phyloP scores from a whole-genome alignment of 257 asterid species.

The Solanum dulcamara region DNA sequence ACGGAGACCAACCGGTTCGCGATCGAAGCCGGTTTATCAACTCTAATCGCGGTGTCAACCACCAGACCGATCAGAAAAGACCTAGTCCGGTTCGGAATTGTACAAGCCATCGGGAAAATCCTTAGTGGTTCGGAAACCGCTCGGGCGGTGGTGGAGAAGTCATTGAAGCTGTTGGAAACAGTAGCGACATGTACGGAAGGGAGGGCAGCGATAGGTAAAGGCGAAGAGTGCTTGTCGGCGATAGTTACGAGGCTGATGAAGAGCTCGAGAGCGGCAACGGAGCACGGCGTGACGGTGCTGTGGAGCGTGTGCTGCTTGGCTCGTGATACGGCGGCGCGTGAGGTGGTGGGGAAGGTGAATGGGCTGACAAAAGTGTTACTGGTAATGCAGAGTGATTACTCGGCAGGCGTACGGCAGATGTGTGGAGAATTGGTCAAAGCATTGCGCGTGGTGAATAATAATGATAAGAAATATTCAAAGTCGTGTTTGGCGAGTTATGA shows the following conservation, averaged over 20 bases:
- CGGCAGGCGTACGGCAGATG: conserved; percentile 42
- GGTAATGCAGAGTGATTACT: conserved; percentile 83
- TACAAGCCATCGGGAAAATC: conserved; percentile 27
- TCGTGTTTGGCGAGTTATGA: conserved; percentile 82
- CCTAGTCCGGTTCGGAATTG: conserved; percentile 55
- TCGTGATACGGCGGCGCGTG: conserved; percentile 45
- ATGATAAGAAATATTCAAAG: conserved; percentile 20
- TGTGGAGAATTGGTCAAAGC: conserved; percentile 84
- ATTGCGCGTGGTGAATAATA: conserved; percentile 27
- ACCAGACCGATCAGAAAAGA: conserved; percentile 54
- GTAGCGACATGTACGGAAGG: conserved; percentile 78
- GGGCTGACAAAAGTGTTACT: conserved; percentile 73
- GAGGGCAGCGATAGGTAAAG: conserved; percentile 48
- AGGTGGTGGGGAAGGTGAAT: conserved; percentile 32
- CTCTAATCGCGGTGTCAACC: conserved; percentile 39
- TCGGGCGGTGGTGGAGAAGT: conserved; percentile 30
- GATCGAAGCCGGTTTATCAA: conserved; percentile 44
- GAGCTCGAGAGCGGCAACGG: conserved; percentile 65
- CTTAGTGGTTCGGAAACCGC: conserved; percentile 31
- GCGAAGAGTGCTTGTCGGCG: conserved; percentile 46
- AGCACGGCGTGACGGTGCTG: conserved; percentile 66
- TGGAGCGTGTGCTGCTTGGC: conserved; percentile 84
- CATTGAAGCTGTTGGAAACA: conserved; percentile 30
- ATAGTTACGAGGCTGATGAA: conserved; percentile 63
- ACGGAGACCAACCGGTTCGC: conserved; percentile 16